phyloP scores from a whole-genome alignment of 257 asterid genomes.

The Ilex aquifolium region DNA sequence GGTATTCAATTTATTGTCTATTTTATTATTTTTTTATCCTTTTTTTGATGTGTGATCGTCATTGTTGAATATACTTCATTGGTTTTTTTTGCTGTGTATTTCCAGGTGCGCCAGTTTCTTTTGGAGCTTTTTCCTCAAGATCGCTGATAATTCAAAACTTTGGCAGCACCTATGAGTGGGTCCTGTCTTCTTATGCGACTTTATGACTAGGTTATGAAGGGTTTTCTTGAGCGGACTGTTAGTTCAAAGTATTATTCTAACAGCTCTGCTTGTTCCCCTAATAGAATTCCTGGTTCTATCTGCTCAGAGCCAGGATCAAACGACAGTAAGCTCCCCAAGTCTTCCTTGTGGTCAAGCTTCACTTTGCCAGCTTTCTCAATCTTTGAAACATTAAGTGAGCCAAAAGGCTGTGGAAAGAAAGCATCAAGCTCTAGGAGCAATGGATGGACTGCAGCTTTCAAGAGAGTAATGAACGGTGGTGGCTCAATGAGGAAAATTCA shows the following conservation, averaged over 20 bases:
- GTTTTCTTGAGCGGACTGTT: constrained; percentile 12
- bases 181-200: not conserved
- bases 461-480: constrained; percentile 73
- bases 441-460: constrained; percentile 64
- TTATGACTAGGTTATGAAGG: constrained; percentile 27
- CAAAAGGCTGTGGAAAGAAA: constrained; percentile 17
- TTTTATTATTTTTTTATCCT: no score
- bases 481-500: constrained; percentile 73
- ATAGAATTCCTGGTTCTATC: constrained; percentile 11
- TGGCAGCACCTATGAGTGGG: not conserved
- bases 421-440: constrained; percentile 29
- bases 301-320: constrained; percentile 35
- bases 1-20: no score
- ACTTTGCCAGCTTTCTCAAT: constrained; percentile 32
- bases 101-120: no score
- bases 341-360: constrained; percentile 31
- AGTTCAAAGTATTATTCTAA: constrained; percentile 8
- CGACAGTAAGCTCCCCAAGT: constrained; percentile 15
- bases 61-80: no score
- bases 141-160: not conserved
- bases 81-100: no score
- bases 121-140: no score
- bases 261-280: constrained; percentile 12
- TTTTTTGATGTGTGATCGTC: no score
- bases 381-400: constrained; percentile 18